These are phyloP conservation scores for Peterozyma xylosa DNA, from an alignment of 805 yeast genomes.

Conservation along the genomic window DNA sequence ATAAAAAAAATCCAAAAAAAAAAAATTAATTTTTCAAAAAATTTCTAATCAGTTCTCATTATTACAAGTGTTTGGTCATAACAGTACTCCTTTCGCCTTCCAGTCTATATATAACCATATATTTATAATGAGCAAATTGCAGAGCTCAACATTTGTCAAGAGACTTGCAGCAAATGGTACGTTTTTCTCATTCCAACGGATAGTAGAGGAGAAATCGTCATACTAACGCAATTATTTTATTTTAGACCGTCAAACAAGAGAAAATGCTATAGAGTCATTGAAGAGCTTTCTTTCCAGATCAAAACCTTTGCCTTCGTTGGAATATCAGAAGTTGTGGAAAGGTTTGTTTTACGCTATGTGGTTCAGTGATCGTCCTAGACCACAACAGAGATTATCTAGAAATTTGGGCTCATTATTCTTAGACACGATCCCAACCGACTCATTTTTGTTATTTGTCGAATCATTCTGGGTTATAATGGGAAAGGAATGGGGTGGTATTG, in stretches of 20 bases:
- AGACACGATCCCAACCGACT: conserved; percentile 30
- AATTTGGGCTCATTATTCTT: conserved; percentile 54
- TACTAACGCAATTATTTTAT: conserved; percentile 3
- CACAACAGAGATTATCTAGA: conserved; percentile 80
- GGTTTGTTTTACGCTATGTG: conserved; percentile 96
- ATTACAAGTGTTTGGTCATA: too few relatives aligned
- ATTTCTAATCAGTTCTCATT: too few relatives aligned
- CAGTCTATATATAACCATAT: too few relatives aligned
- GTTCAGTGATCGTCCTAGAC: conserved; percentile 90
- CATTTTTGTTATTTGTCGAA: conserved; percentile 45
- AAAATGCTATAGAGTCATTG: conserved; percentile 61
- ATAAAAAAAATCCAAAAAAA: too few relatives aligned
- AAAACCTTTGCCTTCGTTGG: conserved; percentile 37
- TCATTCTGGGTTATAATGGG: conserved; percentile 79
- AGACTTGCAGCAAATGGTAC: conserved; percentile 72
- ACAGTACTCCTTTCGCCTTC: too few relatives aligned
- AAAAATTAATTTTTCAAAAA: too few relatives aligned
- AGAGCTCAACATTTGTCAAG: conserved; percentile 55
- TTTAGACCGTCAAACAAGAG: conserved; percentile 58
- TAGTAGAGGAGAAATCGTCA: background rate
- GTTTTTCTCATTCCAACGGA: conserved; percentile 7
- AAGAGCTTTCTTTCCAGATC: conserved; percentile 45
- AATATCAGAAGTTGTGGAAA: conserved; percentile 84
- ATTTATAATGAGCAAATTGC: background rate
- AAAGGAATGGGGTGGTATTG: conserved; percentile 79